Base-by-base conservation (phyloP, 2,329 filamentous ascomycete species). In the Curvularia eragrostidis region DNA sequence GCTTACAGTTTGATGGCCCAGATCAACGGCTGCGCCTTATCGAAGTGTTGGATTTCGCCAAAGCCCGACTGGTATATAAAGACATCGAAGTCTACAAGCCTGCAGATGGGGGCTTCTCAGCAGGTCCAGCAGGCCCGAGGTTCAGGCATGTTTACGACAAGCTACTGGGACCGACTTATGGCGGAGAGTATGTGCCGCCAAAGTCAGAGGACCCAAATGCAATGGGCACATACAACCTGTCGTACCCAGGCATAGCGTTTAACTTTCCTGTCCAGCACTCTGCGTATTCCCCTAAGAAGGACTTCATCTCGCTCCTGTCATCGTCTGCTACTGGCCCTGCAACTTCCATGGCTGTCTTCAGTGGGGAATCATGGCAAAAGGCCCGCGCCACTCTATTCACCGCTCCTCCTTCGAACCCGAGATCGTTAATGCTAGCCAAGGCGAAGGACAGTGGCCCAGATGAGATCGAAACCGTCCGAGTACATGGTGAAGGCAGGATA, bases 161-260 rank as follows among this genome's bases (percentile, higher is more conserved):
- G 52, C 82, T 97, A n/a, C 88, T 99, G 62, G 95, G 95, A 0
- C 93, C 93, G 18, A 96, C 94, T 0, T 98, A 96, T 74, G 91
- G 91, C 1, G 95, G 95, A 62, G 95, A 99, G 80, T 99, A 94
- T 71, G 84, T 97, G 36, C 84, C 89, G 8, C 87, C 91, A 0
- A 75, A 78, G 6, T 81, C 80, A 3, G 78, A 82, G 34, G 79
- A 81, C 41, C 82, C 83, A 10, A 81, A 71, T 15, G 75, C 82
- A 15, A 80, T 83, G 57, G 93, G 93, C 15, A 90, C 87, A 21
- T 99, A 98, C 72, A 88, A 97, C 32, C 81, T 99, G 32, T 98
- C 94, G 1, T 99, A 97, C 77, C 93, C 94, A 0, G 95, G 95
- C 0, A 88, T 99, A 28, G 92, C 94, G 0, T 97, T 98, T 74